Evolutionary conservation across 2,329 filamentous ascomycete genomes (phyloP).

Genomic region (Ascochyta rabiei): DNA sequence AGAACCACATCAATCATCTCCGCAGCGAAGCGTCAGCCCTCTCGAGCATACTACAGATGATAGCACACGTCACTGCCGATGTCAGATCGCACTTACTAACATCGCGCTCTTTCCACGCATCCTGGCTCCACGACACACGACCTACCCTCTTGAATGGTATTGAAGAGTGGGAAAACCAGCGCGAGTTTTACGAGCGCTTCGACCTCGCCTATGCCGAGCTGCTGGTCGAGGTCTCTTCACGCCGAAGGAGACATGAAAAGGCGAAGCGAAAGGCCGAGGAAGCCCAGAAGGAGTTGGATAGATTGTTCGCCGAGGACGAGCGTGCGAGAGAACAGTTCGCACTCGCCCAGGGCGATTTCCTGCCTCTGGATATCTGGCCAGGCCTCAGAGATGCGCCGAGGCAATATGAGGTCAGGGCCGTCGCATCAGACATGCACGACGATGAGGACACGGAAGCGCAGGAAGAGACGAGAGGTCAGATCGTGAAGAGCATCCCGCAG

Average conservation of each 20-base stretch:
- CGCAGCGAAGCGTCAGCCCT: slow-evolving; percentile 63
- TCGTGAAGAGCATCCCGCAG: slow-evolving; percentile 42
- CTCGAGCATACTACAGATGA: slow-evolving; percentile 66
- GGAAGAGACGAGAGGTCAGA: slow-evolving; percentile 18
- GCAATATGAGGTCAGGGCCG: slow-evolving; percentile 41
- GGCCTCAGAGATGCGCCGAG: slow-evolving; percentile 54
- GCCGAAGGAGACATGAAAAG: slow-evolving; percentile 73
- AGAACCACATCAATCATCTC: slow-evolving; percentile 66
- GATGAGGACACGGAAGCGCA: slow-evolving; percentile 24
- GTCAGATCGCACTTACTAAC: slow-evolving; percentile 70
- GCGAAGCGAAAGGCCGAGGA: slow-evolving; percentile 77
- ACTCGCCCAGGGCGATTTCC: slow-evolving; percentile 79
- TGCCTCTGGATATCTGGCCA: slow-evolving; percentile 88
- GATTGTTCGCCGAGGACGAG: slow-evolving; percentile 73
- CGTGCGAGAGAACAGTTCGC: slow-evolving; percentile 78
- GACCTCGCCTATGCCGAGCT: slow-evolving; percentile 82
- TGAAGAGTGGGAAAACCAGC: slow-evolving; percentile 76
- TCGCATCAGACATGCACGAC: slow-evolving; percentile 21
- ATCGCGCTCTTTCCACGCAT: slow-evolving; percentile 65
- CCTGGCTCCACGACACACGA: slow-evolving; percentile 75
- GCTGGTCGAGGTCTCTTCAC: slow-evolving; percentile 80
- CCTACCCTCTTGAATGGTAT: slow-evolving; percentile 70
- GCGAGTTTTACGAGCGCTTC: slow-evolving; percentile 87
- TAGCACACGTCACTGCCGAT: slow-evolving; percentile 71
- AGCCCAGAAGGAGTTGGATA: slow-evolving; percentile 76